Conservation (phyloP, 495 filamentous ascomycete species). For the Penicillium odoratum region DNA sequence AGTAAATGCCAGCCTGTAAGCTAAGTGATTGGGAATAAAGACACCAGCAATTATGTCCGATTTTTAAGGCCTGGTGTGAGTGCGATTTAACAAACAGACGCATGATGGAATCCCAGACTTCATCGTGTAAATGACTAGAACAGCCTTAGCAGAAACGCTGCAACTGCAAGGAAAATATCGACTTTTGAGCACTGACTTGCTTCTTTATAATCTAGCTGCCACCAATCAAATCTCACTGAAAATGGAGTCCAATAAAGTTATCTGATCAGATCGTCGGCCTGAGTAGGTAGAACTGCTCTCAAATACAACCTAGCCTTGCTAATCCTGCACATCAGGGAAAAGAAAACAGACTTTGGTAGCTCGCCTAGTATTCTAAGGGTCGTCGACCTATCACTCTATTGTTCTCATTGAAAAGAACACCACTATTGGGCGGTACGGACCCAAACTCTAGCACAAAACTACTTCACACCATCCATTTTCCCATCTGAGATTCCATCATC, state of each 20-base stretch:
- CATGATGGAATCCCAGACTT: background rate
- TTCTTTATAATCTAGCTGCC: background rate
- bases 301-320: background rate
- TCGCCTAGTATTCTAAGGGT: background rate
- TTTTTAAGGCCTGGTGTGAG: too few species aligned
- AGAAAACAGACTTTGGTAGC: background rate
- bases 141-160: background rate
- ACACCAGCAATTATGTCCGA: too few species aligned
- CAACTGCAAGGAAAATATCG: background rate
- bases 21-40: too few species aligned
- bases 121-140: background rate
- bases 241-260: background rate
- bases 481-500: background rate
- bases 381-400: background rate
- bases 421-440: background rate
- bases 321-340: background rate
- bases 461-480: background rate
- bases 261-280: conserved; percentile 2
- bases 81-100: too few species aligned
- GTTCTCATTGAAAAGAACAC: background rate
- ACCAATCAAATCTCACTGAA: background rate
- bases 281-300: background rate
- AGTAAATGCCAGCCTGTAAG: too few species aligned
- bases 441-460: background rate
- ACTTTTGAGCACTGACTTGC: background rate